Evolutionary conservation across 208 protist species (phyloP).

Genomic region (Trypanosoma lewisi): DNA sequence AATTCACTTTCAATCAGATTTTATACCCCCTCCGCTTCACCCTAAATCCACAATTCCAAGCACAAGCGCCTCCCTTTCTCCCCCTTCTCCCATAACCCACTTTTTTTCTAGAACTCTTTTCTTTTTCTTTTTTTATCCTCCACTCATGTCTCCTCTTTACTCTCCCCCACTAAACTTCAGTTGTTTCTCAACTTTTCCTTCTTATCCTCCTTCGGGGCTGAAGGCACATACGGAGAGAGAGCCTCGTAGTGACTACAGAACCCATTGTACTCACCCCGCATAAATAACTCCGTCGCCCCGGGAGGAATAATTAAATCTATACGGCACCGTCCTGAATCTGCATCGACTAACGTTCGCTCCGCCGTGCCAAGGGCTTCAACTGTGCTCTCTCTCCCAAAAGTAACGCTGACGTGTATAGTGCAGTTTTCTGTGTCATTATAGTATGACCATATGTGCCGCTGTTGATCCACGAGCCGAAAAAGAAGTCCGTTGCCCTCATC

Average conservation of each 20-base stretch:
- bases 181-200: not conserved
- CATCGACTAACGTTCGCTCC: conserved; percentile 30
- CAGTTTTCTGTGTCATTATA: conserved; percentile 79
- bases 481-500: conserved; percentile 66
- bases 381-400: conserved; percentile 60
- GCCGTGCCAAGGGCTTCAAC: conserved; percentile 47
- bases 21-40: too few relatives aligned
- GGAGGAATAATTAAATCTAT: conserved; percentile 46
- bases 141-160: not conserved
- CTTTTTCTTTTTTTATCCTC: not conserved
- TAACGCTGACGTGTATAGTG: conserved; percentile 55
- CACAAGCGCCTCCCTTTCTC: not conserved
- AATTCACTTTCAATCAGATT: too few relatives aligned
- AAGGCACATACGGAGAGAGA: conserved; percentile 7
- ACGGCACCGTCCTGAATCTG: conserved; percentile 42
- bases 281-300: conserved; percentile 59
- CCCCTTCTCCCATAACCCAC: not conserved
- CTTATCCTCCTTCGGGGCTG: not conserved
- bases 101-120: not conserved
- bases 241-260: conserved; percentile 53
- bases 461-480: conserved; percentile 67
- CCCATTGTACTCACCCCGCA: conserved; percentile 79
- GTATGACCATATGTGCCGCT: conserved; percentile 61
- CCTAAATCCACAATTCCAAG: not conserved
- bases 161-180: not conserved